Evolutionary conservation across 179 eudicot species (phyloP).

Genomic region (Amaranthus tricolor): DNA sequence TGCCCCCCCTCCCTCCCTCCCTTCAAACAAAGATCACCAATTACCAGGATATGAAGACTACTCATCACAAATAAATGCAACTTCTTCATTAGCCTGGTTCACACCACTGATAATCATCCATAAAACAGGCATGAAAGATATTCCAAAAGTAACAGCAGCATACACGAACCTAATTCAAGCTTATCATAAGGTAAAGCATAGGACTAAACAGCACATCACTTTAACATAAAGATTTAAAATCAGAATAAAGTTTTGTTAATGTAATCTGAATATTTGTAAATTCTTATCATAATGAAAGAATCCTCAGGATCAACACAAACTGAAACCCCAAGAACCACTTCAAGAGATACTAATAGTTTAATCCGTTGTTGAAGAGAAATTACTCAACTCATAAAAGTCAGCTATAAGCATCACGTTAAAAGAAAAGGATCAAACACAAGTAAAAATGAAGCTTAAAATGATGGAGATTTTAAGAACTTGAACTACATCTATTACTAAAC

Average conservation of each 20-base stretch:
- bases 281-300: not conserved
- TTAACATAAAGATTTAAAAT: not conserved
- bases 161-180: not conserved
- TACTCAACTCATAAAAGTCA: not conserved
- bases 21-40: slow-evolving; percentile 18
- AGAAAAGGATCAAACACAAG: no score
- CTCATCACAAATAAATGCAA: slow-evolving; percentile 17
- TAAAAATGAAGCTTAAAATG: no score
- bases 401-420: not conserved
- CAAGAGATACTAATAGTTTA: not conserved
- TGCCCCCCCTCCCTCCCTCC: slow-evolving; percentile 25
- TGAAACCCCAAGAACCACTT: not conserved
- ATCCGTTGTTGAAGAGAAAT: not conserved
- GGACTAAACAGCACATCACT: not conserved
- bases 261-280: not conserved
- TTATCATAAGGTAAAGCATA: not conserved
- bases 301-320: not conserved
- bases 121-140: slow-evolving; percentile 3
- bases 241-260: not conserved
- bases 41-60: slow-evolving; percentile 22
- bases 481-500: no score
- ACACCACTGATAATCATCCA: slow-evolving; percentile 3
- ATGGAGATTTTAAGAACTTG: no score
- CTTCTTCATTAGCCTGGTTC: slow-evolving; percentile 21
- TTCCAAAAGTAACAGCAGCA: slow-evolving; percentile 15